Base-by-base conservation (phyloP, 31 red algal genomes). In the Asparagopsis taxiformis region DNA sequence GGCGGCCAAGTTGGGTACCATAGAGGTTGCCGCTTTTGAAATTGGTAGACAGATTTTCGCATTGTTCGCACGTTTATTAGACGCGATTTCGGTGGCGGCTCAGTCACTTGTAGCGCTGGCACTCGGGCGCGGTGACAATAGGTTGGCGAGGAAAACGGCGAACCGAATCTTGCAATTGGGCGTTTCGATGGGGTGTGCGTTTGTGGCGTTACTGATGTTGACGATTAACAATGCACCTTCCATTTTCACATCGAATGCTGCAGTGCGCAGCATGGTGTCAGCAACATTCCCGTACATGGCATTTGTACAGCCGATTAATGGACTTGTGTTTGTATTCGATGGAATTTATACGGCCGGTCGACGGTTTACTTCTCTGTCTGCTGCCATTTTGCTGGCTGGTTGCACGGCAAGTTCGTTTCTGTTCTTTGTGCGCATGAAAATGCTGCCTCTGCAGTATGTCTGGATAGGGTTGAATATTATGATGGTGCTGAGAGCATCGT, bases 301-400 rank as follows among this genome's bases (percentile, higher is more conserved):
- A 16, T 75, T 88, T 29, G 61, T 94, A 34, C 77, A 86, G 59
- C 96, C 96, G 2, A 74, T 99, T 49, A 94, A 94, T 46, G 96
- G 84, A 9, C 68, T 99, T 1, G 87, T 91, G n/a, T 94, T 91
- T 65, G 87, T 91, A 62, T 90, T 99, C 51, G 96, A 99, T 66
- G 96, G 96, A 6, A 86, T 94, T 19, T 87, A 82, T 33, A 89
- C 91, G 25, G 96, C 86, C 15, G 91, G 83, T 17, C 59, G 87
- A 41, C 51, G 82, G 26, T 99, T 92, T 76, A 72, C 81, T 1
- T 79, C 70, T 19, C 71, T 94, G 22, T 88, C 96, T 15, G 79
- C 61, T 16, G 96, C 91, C 33, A 92, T 99, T 55, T 88, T 84
- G 38, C 13, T 81, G 10, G 91, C 96, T 3, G 79, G 80, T 54